Evolutionary conservation across 176 grass and related monocot genomes (phyloP), one percentile per base, ranked within the genome.

Genomic region (Zea luxurians): DNA sequence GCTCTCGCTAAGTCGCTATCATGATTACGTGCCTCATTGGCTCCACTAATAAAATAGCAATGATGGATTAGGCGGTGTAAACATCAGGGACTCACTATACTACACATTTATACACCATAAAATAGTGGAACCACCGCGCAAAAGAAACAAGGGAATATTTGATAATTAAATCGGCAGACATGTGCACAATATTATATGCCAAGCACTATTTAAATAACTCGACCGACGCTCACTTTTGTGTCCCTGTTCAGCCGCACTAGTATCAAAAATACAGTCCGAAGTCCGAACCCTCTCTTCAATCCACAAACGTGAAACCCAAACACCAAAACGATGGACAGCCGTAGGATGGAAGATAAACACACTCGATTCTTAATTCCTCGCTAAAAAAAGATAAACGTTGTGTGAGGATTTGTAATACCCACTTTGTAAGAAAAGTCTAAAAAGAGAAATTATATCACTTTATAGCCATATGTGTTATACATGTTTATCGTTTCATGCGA

Each of bases 61-160:
- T 75, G 43, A 61, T 67, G 34, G 42, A 86, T 86, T 86, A 61
- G 77, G n/a, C n/a, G n/a, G 61, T 75, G 43, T 61, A n/a, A n/a
- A 52, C 63, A 48, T 38, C 37, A 50, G 17, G 43, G 8, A n/a
- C n/a, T 6, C 53, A 2, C 6, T n/a, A n/a, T 0, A n/a, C 2
- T 3, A 8, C 13, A 57, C 0, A 57, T 18, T 8, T 71, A 17
- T 70, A 54, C 54, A 48, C 53, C 21, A 61, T 8, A 16, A 61
- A 47, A 46, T 15, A 61, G 63, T 9, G 9, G 45, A 53, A 53
- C 37, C 35, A n/a, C 5, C 12, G 5, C n/a, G n/a, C 44, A 50
- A 35, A 10, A 64, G 7, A 53, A 37, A 35, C 0, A 10, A 16
- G 6, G 7, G 6, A 37, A 71, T 71, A 8, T 17, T 5, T 4